Evolutionary conservation across 2,329 filamentous ascomycete genomes (phyloP).

Genomic region (Thelonectria rubi): DNA sequence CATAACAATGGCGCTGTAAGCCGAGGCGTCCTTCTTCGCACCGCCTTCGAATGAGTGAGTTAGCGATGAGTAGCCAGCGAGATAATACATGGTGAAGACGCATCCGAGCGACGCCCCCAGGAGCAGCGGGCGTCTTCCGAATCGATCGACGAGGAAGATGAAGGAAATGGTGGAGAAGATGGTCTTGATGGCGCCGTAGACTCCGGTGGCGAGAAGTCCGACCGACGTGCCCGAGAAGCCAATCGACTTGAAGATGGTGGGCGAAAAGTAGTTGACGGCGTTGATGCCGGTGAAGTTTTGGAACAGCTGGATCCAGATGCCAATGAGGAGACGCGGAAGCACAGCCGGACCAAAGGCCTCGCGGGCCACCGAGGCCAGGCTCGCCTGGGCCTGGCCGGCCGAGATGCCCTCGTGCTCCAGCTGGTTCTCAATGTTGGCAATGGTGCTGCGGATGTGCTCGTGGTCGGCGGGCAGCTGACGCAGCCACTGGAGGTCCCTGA

Average conservation of each 20-base stretch:
- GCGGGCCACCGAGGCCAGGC: slow-evolving; percentile 9
- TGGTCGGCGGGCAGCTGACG: slow-evolving; percentile 28
- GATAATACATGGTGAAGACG: slow-evolving; percentile 29
- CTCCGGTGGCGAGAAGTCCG: slow-evolving; percentile 68
- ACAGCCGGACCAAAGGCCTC: slow-evolving; percentile 23
- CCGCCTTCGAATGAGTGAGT: slow-evolving; percentile 26
- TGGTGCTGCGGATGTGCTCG: slow-evolving; percentile 19
- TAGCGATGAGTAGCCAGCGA: slow-evolving; percentile 23
- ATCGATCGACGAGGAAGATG: slow-evolving; percentile 28
- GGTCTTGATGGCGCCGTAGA: slow-evolving; percentile 70
- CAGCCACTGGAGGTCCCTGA: slow-evolving; percentile 23
- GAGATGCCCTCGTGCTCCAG: slow-evolving; percentile 25
- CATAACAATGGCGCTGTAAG: slow-evolving; percentile 30
- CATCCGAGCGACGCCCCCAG: slow-evolving; percentile 24
- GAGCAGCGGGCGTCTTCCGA: slow-evolving; percentile 25
- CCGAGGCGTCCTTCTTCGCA: slow-evolving; percentile 13
- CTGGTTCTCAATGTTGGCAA: slow-evolving; percentile 27
- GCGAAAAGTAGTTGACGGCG: slow-evolving; percentile 71
- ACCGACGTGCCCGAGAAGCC: slow-evolving; percentile 67
- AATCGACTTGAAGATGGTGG: slow-evolving; percentile 70
- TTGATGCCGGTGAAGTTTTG: slow-evolving; percentile 62
- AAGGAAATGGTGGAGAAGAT: slow-evolving; percentile 23
- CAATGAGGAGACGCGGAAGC: slow-evolving; percentile 67
- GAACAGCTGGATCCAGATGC: slow-evolving; percentile 52
- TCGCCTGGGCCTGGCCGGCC: slow-evolving; percentile 3